Conservation (phyloP, 441 rosid species). For the Euphorbia schlechtendalii region DNA sequence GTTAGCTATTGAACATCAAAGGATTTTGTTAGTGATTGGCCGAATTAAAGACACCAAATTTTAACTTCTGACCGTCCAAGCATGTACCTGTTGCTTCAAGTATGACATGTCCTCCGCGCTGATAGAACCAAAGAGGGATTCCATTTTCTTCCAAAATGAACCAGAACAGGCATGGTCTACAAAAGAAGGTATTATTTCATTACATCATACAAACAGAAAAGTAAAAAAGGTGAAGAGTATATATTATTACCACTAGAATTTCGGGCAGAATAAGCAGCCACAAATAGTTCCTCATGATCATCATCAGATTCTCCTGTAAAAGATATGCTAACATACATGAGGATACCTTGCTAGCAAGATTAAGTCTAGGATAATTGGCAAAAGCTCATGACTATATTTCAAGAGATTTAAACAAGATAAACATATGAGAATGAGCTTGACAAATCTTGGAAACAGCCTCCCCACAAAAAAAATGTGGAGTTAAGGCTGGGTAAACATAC, state of each 20-base stretch:
- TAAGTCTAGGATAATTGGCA: constrained; percentile 7
- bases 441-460: no score
- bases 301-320: constrained; percentile 84
- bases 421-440: background rate
- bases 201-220: background rate
- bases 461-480: no score
- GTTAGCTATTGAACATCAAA: constrained; percentile 44
- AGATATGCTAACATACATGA: constrained; percentile 7
- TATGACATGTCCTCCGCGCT: constrained; percentile 56
- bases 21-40: constrained; percentile 14
- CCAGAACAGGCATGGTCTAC: constrained; percentile 69
- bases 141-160: constrained; percentile 87
- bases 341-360: constrained; percentile 8
- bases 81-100: constrained; percentile 73
- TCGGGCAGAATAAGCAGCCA: constrained; percentile 76
- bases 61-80: constrained; percentile 10
- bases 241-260: constrained; percentile 47
- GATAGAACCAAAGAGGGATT: constrained; percentile 52
- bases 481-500: no score
- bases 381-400: background rate
- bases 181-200: constrained; percentile 18
- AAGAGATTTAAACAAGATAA: background rate
- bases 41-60: constrained; percentile 10
- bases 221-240: constrained; percentile 23
- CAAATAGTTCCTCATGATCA: constrained; percentile 74